A percentile compares a stretch with the other conserved stretches of the same genome.
These are phyloP conservation scores for Lactarius hatsudake DNA, from an alignment of 768 basidiomycete species.

Conservation along the genomic window DNA sequence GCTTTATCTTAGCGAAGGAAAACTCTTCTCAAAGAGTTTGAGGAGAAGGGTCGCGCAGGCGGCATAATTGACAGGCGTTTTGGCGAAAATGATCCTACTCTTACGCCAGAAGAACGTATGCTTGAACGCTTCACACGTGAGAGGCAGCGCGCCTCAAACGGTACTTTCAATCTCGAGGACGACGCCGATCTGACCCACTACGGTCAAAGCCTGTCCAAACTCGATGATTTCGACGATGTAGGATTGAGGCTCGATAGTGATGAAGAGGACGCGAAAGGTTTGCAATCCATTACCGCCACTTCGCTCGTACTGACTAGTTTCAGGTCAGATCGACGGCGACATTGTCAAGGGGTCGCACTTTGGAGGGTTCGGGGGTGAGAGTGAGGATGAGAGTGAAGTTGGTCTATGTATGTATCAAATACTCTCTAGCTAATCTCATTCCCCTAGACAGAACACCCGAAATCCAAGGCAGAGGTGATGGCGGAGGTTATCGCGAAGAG, in stretches of 20 bases:
- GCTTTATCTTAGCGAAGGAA: slow-evolving; percentile 64
- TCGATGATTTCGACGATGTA: slow-evolving; percentile 80
- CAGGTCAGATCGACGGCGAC: slow-evolving; percentile 66
- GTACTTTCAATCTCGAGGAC: slow-evolving; percentile 87
- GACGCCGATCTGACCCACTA: slow-evolving; percentile 92
- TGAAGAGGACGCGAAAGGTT: slow-evolving; percentile 50
- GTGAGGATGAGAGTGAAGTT: slow-evolving; percentile 49
- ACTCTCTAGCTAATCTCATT: slow-evolving; percentile 13
- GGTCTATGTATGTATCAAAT: neutral
- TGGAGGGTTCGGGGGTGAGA: slow-evolving; percentile 80
- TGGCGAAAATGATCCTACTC: slow-evolving; percentile 89
- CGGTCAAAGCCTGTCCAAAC: slow-evolving; percentile 78
- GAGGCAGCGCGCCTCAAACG: slow-evolving; percentile 74
- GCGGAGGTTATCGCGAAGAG: slow-evolving; percentile 96
- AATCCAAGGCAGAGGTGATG: slow-evolving; percentile 95
- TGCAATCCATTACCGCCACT: neutral
- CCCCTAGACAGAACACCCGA: slow-evolving; percentile 74
- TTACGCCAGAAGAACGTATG: slow-evolving; percentile 97
- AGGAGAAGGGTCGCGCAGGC: slow-evolving; percentile 76
- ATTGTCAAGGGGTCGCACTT: slow-evolving; percentile 74
- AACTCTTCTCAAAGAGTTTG: slow-evolving; percentile 84
- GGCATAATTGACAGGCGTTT: slow-evolving; percentile 93
- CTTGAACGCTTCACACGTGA: slow-evolving; percentile 93
- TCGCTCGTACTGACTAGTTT: neutral
- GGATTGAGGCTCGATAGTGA: slow-evolving; percentile 58